phyloP scores from a whole-genome alignment of 345 rosid species.

The Hibiscus syriacus region DNA sequence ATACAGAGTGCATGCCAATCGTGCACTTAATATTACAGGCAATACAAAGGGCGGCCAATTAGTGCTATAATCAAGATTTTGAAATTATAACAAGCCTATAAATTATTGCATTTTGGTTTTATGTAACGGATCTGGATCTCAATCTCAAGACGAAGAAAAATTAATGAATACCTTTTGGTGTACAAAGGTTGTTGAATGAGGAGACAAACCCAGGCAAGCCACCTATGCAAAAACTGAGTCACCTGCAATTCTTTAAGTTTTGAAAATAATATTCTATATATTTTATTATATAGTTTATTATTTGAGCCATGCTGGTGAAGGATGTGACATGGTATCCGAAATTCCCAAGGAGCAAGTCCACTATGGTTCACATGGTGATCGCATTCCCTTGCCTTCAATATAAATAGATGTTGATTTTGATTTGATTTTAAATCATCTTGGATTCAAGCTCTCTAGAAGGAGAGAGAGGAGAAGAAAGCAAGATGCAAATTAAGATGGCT shows the following conservation, averaged over 20 bases:
- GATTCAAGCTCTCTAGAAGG: no score
- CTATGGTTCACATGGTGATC: conserved; percentile 24
- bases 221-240: not conserved
- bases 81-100: conserved; percentile 4
- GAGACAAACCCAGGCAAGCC: conserved; percentile 14
- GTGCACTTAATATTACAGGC: conserved; percentile 30
- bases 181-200: not conserved
- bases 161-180: conserved; percentile 3
- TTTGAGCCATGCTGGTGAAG: conserved; percentile 26
- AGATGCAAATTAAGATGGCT: conserved; percentile 22
- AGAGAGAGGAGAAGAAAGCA: no score
- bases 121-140: conserved; percentile 31
- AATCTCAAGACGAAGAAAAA: conserved; percentile 15
- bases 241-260: not conserved
- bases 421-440: conserved; percentile 11
- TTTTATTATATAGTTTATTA: not conserved
- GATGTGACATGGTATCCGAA: conserved; percentile 17
- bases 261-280: not conserved
- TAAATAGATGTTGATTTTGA: conserved; percentile 2
- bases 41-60: not conserved
- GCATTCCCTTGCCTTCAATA: conserved; percentile 5
- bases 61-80: conserved; percentile 2
- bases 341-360: conserved; percentile 17
- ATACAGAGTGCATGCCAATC: no score
- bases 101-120: not conserved